phyloP scores from a whole-genome alignment of 306 rosid genomes.

The Cucumis cinereus region DNA sequence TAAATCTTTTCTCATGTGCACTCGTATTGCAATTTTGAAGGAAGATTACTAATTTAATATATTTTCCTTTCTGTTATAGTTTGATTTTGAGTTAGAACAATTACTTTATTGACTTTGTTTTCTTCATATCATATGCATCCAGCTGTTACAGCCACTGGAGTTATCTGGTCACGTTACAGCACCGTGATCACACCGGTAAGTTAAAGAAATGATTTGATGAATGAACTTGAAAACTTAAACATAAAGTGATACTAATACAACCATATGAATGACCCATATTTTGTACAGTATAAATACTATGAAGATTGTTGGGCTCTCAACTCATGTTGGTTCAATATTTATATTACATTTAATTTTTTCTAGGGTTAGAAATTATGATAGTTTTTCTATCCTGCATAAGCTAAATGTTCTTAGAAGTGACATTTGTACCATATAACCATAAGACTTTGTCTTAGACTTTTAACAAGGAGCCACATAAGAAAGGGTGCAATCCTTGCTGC shows the following conservation, averaged over 20 bases:
- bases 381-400: not conserved
- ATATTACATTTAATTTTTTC: not conserved
- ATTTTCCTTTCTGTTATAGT: not conserved
- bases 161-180: conserved; percentile 95
- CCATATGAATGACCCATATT: not conserved
- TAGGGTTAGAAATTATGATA: not conserved
- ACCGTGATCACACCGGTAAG: conserved; percentile 87
- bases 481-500: not conserved
- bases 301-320: not conserved
- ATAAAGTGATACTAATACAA: not conserved
- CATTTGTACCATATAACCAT: not conserved
- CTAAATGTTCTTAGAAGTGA: not conserved
- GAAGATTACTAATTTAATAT: not conserved
- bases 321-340: not conserved
- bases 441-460: not conserved
- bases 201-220: conserved; percentile 1
- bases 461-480: not conserved
- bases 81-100: not conserved
- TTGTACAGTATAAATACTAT: not conserved
- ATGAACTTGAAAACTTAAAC: not conserved
- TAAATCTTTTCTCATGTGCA: not conserved
- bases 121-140: conserved; percentile 16
- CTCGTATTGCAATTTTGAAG: not conserved
- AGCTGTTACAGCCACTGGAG: conserved; percentile 79
- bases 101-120: conserved; percentile 5